Base-by-base conservation (phyloP, 148 eudicot genomes). In the Chenopodium suecicum region DNA sequence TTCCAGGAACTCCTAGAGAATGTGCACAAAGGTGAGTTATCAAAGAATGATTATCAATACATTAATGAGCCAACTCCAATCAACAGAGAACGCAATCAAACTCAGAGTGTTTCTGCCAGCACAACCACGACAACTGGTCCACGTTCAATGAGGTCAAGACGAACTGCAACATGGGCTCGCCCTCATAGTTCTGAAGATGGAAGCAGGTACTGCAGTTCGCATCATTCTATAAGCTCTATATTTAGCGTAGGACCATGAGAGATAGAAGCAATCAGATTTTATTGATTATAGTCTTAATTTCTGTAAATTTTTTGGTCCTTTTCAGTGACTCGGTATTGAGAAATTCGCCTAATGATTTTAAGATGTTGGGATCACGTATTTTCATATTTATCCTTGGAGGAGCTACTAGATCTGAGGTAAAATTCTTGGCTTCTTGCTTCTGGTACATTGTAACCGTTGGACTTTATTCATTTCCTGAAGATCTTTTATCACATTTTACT, bases 401-500 rank as follows among this genome's bases (percentile, higher is more conserved):
- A 44, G 97, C 97, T 67, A 94, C 98, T 79, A 83, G 98, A 87
- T 97, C 99, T 64, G 98, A 97, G 98, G 99, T 97, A 88, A 82
- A 52, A 25, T 29, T n/a, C 67, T 34, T 4, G 9, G 22, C 71
- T 29, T 29, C 37, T 76, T 73, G 44, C 46, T 52, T 31, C 25
- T 32, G 63, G 23, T 56, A 60, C 46, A 64, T 10, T 77, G 63
- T 64, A 32, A 23, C 22, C 27, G 29, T 23, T 56, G 71, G 68
- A 27, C 8, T 20, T 16, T 19, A 67, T 25, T 63, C 14, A 22
- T 79, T 27, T 46, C 7, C 81, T 84, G 64, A 74, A 81, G 44
- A 16, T 52, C 63, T 52, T 56, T 47, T 82, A 22, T 86, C 69
- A 4, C 31, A 85, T 62, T 81, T 65, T 83, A 75, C 20, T 86